Percentiles rank a stretch among this genome's conserved stretches.
Conservation (phyloP, 2,329 filamentous ascomycete species). For the Septoria petroselini region DNA sequence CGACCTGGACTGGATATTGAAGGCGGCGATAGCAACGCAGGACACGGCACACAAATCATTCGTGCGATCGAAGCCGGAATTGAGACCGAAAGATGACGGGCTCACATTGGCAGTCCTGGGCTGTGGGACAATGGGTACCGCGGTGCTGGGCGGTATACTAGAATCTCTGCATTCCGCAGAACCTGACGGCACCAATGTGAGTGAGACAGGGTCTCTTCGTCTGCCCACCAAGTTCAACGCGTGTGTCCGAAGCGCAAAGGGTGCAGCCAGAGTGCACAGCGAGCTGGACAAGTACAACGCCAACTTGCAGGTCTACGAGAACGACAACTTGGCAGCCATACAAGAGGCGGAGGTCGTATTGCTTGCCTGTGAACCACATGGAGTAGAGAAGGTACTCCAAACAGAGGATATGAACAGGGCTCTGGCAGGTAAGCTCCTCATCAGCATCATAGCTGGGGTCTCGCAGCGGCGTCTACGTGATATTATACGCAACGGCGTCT, state of each 20-base stretch:
- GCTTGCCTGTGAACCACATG: conserved; percentile 66
- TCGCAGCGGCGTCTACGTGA: conserved; percentile 60
- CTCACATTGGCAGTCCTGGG: conserved; percentile 78
- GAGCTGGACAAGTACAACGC: conserved; percentile 63
- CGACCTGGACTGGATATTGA: conserved; percentile 34
- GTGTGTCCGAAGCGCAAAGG: conserved; percentile 69
- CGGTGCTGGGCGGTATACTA: conserved; percentile 77
- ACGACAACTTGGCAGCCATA: conserved; percentile 69
- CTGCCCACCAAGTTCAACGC: conserved; percentile 76
- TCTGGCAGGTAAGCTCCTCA: conserved; percentile 73
- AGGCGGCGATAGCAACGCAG: conserved; percentile 32
- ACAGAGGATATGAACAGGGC: conserved; percentile 68
- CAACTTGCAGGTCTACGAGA: conserved; percentile 64
- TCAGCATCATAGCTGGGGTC: conserved; percentile 78
- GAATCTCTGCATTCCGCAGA: conserved; percentile 54
- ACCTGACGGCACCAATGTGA: conserved; percentile 36
- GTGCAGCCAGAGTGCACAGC: conserved; percentile 65
- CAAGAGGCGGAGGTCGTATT: conserved; percentile 69
- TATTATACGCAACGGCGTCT: conserved; percentile 54
- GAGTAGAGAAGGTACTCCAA: conserved; percentile 61
- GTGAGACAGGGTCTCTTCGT: conserved; percentile 46
- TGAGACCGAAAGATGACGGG: conserved; percentile 29
- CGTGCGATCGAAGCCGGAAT: conserved; percentile 24
- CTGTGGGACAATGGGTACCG: conserved; percentile 85
- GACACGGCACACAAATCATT: conserved; percentile 28